Base-by-base conservation (phyloP, 371 early-diverging fungal species). In the Rhizomucor miehei region DNA sequence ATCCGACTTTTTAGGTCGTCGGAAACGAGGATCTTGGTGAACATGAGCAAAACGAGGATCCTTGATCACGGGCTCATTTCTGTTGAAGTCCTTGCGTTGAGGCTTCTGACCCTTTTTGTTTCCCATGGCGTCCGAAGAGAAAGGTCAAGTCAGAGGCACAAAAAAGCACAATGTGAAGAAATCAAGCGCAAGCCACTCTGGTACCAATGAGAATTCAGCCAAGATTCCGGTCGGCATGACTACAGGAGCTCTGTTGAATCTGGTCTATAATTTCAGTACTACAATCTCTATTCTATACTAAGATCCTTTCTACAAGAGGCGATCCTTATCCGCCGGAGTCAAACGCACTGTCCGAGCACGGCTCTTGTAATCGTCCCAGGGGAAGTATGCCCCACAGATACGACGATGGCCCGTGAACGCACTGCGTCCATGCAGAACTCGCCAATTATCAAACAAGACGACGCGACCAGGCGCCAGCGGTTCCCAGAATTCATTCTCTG, bases 1-100 rank as follows among this genome's bases (percentile, higher is more conserved):
- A 48, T 87, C 86, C 62, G 83, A 82, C 75, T 89, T 90, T 60
- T 86, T 86, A 21, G 94, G 88, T 57, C 87, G 71, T 54, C 73
- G 57, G 68, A 98, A 98, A 11, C 95, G 87, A 52, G 95, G 95
- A 74, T 97, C 95, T 43, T 83, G 66, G 59, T 91, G 90, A 13
- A 93, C 85, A 60, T 84, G 86, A 0, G 82, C 58, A 63, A 97
- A 97, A 48, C 97, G 88, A 38, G 89, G 63, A 72, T 97, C 97
- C 14, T 67, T 66, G 5, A 82, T 86, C 16, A 83, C 53, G 5
- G 73, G 52, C 46, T 61, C 60, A 50, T 70, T 57, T 48, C 69
- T 68, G 40, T 68, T 63, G 35, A 62, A 34, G 13, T 55, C 37
- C 39, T 36, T 36, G 36, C 9, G 23, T 46, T 48, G 41, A 41